Base-by-base conservation (phyloP, 352 stramenopile species). In the Phytopythium montanum region DNA sequence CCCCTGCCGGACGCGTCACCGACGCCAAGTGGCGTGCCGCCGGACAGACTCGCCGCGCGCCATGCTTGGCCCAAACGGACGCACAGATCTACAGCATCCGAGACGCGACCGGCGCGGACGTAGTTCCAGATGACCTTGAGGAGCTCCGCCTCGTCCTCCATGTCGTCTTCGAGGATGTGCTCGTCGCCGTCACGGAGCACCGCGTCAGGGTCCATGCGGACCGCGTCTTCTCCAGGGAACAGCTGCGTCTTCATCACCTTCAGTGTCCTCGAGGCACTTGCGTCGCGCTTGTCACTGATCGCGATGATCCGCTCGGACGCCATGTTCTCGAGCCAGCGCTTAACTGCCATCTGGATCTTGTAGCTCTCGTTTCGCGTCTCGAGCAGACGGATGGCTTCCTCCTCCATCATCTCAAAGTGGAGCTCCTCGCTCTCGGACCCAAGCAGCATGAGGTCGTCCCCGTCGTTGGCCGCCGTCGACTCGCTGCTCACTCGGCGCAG, bases 311-410 rank as follows among this genome's bases (percentile, higher is more conserved):
- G 72, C 60, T 95, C 84, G 45, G 87, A 67, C 33, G 85, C 85
- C 52, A 89, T 91, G 50, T 74, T 88, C 62, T 94, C 85, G n/a
- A 94, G 76, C 84, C 84, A 94, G 23, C 67, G 62, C 56, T 90
- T 90, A 2, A 94, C 81, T 6, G 83, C 83, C 14, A 65, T 65
- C 56, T 93, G 81, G 45, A 92, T 81, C 60, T 79, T 80, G 60
- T 80, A 93, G 48, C 67, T 75, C 54, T 92, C 79, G 44, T 81
- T 87, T 12, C 59, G 68, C 3, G 66, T 78, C 56, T 91, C 82
- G 25, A 94, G 56, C 16, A 85, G 33, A 1, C 79, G 70, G 42
- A 94, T 72, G 0, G 81, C 86, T 28, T 95, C 84, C 26, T 88
- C 79, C 55, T 94, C 86, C 39, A 90, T 68, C 81, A 90, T 91